Evolutionary conservation across 2,329 filamentous ascomycete genomes (phyloP).

Genomic region (Microdochium trichocladiopsis): DNA sequence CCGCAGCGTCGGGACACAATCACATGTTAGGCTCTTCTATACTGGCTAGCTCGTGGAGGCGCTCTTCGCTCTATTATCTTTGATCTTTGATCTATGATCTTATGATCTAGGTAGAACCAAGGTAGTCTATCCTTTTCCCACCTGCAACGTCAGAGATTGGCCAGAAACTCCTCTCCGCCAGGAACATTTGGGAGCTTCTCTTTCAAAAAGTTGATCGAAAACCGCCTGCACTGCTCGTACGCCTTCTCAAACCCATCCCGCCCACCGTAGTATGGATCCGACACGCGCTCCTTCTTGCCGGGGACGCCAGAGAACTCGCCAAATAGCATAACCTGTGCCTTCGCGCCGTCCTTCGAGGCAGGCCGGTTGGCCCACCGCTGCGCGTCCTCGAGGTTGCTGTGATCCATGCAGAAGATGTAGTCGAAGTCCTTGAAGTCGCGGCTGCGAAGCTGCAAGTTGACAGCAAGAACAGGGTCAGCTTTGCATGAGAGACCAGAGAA

Average conservation of each 20-base stretch:
- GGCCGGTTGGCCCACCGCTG: slow-evolving; percentile 47
- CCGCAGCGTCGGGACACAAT: too few species aligned
- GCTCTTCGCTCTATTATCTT: too few species aligned
- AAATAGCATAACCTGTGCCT: slow-evolving; percentile 71
- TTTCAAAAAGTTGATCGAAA: slow-evolving; percentile 68
- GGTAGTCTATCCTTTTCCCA: too few species aligned
- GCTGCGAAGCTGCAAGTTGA: slow-evolving; percentile 34
- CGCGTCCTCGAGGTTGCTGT: slow-evolving; percentile 68
- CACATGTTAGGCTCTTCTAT: too few species aligned
- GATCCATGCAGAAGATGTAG: slow-evolving; percentile 94
- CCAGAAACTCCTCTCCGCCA: background rate
- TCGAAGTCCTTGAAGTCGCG: slow-evolving; percentile 81
- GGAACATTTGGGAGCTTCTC: slow-evolving; percentile 39
- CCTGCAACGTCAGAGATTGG: background rate
- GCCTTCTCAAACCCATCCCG: slow-evolving; percentile 73
- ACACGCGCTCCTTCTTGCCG: slow-evolving; percentile 59
- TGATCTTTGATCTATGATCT: too few species aligned
- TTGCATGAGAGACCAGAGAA: background rate
- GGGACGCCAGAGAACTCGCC: slow-evolving; percentile 68
- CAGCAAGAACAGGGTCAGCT: background rate
- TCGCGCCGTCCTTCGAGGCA: slow-evolving; percentile 41
- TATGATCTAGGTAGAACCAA: too few species aligned
- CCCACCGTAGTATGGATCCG: slow-evolving; percentile 92
- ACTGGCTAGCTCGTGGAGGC: too few species aligned
- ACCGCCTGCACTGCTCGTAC: slow-evolving; percentile 77